Evolutionary conservation across 2,329 filamentous ascomycete species (phyloP), one percentile per base, ranked within the genome.

Genomic region (Onygenales sp.): DNA sequence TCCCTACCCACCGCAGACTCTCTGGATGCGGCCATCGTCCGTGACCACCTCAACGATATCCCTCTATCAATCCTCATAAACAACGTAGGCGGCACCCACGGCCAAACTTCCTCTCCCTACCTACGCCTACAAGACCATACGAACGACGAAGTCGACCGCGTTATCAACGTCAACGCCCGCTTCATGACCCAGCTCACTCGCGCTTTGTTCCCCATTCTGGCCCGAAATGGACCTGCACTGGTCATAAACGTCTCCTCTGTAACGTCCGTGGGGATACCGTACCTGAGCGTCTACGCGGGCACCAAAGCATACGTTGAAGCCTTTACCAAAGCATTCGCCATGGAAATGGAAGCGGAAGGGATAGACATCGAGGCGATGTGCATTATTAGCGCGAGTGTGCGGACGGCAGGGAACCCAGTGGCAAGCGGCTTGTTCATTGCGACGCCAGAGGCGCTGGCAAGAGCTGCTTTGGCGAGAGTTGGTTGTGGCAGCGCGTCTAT

Each of bases 41-140:
- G 8, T 21, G 49, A 58, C 1, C 54, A 51, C 56, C 61, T 74
- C 8, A 57, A 65, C 1, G 68, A 65, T 49, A 61, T 76, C 37
- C 63, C 74, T 55, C 64, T 84, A 34, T 80, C 74, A 1, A 65
- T 82, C 2, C 65, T 83, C 27, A 63, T 83, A 59, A 83, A 83
- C 65, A 83, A 82, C 62, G 74, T 79, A 0, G 79, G 80, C 17
- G 76, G 76, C 9, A 63, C 59, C 4, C 52, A 58, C 2, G 55
- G 59, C 9, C 36, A 57, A 31, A 52, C 56, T 4, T 47, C 27
- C 13, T 39, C 10, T 50, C 65, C 52, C 62, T 66, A 3, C 55
- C 56, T 42, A 7, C 11, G 57, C 58, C 14, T 77, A 68, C 53
- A 62, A 61, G 3, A 57, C 67, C 2, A 61, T 9, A 62, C 67